Percentiles rank a stretch among this genome's conserved stretches.
Conservation (phyloP, 441 rosid species). For the Caryocar brasiliense region DNA sequence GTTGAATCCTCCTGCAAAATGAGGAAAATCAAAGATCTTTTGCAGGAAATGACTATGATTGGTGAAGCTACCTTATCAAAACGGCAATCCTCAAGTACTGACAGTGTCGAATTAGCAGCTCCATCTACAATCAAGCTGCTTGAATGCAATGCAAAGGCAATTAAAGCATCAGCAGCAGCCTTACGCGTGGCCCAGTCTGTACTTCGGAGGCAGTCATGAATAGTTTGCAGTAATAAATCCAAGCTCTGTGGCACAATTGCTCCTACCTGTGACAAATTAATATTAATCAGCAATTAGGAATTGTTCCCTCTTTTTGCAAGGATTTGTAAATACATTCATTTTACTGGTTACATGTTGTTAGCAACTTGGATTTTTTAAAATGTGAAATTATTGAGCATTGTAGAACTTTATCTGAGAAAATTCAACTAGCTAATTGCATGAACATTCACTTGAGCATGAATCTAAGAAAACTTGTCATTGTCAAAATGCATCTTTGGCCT, state of each 20-base stretch:
- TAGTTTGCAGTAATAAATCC: constrained; percentile 67
- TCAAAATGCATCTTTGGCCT: no score
- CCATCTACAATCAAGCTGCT: constrained; percentile 58
- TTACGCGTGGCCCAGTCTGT: constrained; percentile 95
- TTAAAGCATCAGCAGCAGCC: constrained; percentile 88
- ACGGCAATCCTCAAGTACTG: constrained; percentile 71
- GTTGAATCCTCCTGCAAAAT: not conserved
- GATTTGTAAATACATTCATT: not conserved
- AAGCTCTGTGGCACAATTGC: constrained; percentile 81
- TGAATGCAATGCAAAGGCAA: constrained; percentile 72
- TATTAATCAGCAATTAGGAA: not conserved
- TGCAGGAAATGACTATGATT: not conserved
- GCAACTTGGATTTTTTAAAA: not conserved
- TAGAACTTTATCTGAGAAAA: no score
- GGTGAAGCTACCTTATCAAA: constrained; percentile 71
- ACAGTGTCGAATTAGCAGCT: constrained; percentile 47
- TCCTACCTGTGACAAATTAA: constrained; percentile 54
- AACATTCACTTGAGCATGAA: no score
- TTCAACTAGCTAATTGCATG: no score
- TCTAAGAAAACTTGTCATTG: no score
- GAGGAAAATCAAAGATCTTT: not conserved
- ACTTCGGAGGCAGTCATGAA: constrained; percentile 83
- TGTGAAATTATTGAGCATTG: not conserved
- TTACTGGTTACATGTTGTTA: not conserved
- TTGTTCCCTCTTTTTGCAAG: not conserved